A percentile compares a stretch with the other conserved stretches of the same genome.
Conservation (phyloP, 805 yeast species). For the Schizosaccharomyces lindneri region DNA sequence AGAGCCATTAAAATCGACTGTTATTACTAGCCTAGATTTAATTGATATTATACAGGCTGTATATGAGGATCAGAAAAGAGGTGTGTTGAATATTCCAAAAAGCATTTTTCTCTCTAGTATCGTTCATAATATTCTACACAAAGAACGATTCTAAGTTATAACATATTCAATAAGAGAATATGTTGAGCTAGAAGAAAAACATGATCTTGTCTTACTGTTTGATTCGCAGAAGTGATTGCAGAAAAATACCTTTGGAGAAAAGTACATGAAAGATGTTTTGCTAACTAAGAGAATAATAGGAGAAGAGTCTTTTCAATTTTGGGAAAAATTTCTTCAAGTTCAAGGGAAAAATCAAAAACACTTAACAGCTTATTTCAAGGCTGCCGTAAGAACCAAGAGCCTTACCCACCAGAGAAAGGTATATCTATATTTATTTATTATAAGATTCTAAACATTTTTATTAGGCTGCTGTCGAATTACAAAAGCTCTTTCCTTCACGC, state of each 20-base stretch:
- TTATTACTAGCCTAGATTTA: background rate
- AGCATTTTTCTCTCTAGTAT: background rate
- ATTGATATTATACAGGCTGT: background rate
- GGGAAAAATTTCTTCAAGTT: background rate
- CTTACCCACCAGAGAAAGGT: background rate
- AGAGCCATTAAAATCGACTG: background rate
- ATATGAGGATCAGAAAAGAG: background rate
- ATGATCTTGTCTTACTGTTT: too few relatives aligned
- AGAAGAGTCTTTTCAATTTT: background rate
- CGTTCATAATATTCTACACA: background rate
- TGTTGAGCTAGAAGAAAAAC: background rate
- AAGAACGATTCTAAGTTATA: too few relatives aligned
- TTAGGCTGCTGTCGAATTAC: background rate
- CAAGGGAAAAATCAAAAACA: background rate
- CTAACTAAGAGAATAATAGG: background rate
- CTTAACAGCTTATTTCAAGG: background rate
- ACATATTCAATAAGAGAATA: background rate
- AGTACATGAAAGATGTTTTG: too few relatives aligned
- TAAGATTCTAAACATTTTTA: background rate
- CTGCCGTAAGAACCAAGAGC: background rate
- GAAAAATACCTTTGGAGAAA: too few relatives aligned
- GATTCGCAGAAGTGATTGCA: too few relatives aligned
- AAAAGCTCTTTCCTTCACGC: background rate
- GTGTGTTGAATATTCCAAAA: background rate
- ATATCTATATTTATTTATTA: background rate